Conservation (phyloP, 2,329 filamentous ascomycete genomes). For the Xylogone sp. region DNA sequence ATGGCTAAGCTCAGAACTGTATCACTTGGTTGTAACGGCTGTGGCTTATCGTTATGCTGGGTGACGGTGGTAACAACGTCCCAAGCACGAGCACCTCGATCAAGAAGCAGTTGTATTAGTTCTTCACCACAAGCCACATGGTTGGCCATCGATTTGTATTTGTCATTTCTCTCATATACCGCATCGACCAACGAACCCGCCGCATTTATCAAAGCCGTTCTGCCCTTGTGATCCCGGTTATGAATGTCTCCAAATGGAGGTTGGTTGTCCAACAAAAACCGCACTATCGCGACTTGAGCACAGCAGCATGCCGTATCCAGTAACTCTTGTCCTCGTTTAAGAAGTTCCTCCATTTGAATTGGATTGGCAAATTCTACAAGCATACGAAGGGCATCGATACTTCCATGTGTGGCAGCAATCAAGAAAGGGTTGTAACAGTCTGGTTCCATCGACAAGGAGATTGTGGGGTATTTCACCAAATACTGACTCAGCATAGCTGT, state of each 20-base stretch:
- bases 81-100: slow-evolving; percentile 1
- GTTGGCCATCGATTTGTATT: not conserved
- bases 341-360: not conserved
- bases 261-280: slow-evolving; percentile 12
- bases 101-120: slow-evolving; percentile 1
- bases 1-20: slow-evolving; percentile 5
- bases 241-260: slow-evolving; percentile 10
- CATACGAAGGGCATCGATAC: slow-evolving; percentile 10
- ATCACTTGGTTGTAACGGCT: not conserved
- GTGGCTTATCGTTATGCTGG: not conserved
- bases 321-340: slow-evolving; percentile 4
- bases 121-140: not conserved
- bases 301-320: slow-evolving; percentile 10
- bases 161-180: not conserved
- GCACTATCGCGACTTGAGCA: slow-evolving; percentile 8
- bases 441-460: not conserved
- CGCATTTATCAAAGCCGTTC: not conserved
- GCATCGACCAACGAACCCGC: not conserved
- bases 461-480: not conserved
- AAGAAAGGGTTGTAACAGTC: slow-evolving; percentile 8
- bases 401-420: slow-evolving; percentile 10
- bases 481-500: not conserved
- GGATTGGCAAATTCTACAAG: slow-evolving; percentile 8
- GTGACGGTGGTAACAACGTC: not conserved
- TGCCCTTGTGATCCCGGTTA: not conserved